Evolutionary conservation across 1,284 basidiomycete species (phyloP), one percentile per base, ranked within the genome.

Genomic region (Leccinum fallax): DNA sequence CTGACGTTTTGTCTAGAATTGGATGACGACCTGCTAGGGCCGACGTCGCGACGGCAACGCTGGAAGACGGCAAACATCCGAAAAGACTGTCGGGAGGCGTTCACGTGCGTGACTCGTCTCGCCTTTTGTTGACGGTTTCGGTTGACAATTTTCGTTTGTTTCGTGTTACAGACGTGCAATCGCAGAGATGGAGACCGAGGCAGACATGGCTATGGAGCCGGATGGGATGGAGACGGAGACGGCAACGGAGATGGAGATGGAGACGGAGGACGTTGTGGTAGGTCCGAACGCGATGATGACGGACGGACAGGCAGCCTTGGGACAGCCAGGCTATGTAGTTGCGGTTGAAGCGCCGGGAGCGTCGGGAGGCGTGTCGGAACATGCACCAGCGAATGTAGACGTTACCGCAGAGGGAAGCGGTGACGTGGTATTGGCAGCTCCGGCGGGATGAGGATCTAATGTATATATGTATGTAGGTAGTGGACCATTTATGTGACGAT

Each of bases 161-260:
- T 46, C 19, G 46, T 48, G 46, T 24, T 5, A 7, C 53, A 83
- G 83, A 63, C 72, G 74, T 7, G 82, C 82, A 7, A 69, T 77
- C n/a, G 72, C 80, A 9, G 83, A 83, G 61, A 85, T 85, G 80
- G 82, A 84, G 68, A 79, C 75, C 0, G 76, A 71, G 40, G 72
- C 65, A 6, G 76, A 75, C 46, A 46, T 56, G 19, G 40, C 24
- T 49, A 57, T n/a, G 2, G 55, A 64, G 15, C 46, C 58, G 1
- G 66, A 68, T 16, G 55, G 7, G 9, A 54, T 55, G n/a, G 72
- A 60, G 16, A 32, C n/a, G 3, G 67, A 32, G 40, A 65, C 26
- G 49, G 46, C 2, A 8, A 24, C 21, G 6, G 6, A 24, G 46
- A 48, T 24, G 46, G 46, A 5, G 43, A 46, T 40, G 38, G 38